A percentile compares a stretch with the other conserved stretches of the same genome.
phyloP scores from a whole-genome alignment of 2,329 filamentous ascomycete genomes.

The Fusarium luffae region DNA sequence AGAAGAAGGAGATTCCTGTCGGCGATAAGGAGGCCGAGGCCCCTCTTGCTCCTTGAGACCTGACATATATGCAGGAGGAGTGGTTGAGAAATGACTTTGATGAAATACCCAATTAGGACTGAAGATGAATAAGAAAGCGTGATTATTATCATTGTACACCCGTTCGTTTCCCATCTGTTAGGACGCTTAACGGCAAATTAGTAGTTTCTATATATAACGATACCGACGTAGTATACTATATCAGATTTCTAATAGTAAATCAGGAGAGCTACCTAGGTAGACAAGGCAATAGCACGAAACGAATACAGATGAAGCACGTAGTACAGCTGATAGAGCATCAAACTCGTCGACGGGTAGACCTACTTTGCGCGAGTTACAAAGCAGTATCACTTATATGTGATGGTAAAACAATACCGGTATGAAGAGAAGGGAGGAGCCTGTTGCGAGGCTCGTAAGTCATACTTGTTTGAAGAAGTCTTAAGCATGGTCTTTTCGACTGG shows the following conservation, averaged over 20 bases:
- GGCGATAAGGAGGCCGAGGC: slow-evolving; percentile 54
- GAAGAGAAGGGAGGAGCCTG: no score
- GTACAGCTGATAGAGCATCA: background rate
- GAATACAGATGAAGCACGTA: background rate
- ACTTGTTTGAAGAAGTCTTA: no score
- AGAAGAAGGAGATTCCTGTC: slow-evolving; percentile 37
- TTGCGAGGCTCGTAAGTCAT: no score
- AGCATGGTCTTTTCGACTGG: no score
- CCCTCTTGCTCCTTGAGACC: slow-evolving; percentile 38
- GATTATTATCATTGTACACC: background rate
- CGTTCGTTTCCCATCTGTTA: background rate
- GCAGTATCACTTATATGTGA: background rate
- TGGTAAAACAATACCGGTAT: background rate
- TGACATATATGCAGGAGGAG: background rate
- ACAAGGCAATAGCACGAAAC: background rate
- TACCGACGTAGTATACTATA: background rate
- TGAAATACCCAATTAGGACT: slow-evolving; percentile 31
- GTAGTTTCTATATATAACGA: background rate
- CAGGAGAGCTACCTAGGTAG: background rate
- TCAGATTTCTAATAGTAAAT: background rate
- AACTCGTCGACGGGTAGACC: background rate
- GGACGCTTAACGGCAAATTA: background rate
- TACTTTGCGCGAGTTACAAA: background rate
- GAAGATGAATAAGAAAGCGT: slow-evolving; percentile 9
- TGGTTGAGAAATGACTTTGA: slow-evolving; percentile 18